Evolutionary conservation across 148 eudicot species (phyloP), one percentile per base, ranked within the genome.

Genomic region (Euryodendron excelsum): DNA sequence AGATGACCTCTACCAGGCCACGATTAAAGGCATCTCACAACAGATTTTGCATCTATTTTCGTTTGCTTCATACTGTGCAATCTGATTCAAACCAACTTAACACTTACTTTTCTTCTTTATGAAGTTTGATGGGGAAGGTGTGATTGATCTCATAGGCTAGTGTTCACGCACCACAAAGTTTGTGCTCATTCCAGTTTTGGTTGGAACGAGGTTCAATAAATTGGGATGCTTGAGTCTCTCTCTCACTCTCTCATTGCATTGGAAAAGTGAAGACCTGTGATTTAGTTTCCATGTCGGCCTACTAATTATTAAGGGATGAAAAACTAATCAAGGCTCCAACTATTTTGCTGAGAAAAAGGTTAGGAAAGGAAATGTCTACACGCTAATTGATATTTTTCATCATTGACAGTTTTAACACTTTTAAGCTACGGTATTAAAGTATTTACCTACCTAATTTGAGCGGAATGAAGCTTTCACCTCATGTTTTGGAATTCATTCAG

Each of bases 161-260:
- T 67, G n/a, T n/a, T n/a, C n/a, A n/a, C n/a, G n/a, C n/a, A n/a
- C n/a, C n/a, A n/a, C n/a, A n/a, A n/a, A n/a, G 33, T 31, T 15
- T 31, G 66, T 27, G 66, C 36, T 61, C 34, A 61, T 61, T n/a
- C n/a, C n/a, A n/a, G n/a, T n/a, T n/a, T n/a, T n/a, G n/a, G n/a
- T n/a, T n/a, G n/a, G n/a, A n/a, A n/a, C n/a, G n/a, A n/a, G n/a
- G n/a, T n/a, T 64, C 23, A 31, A 33, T 18, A 64, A 9, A 64
- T 64, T 64, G 34, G 69, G 69, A 64, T 64, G n/a, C n/a, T n/a
- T n/a, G 23, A 33, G 69, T 36, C 36, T 64, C n/a, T n/a, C n/a
- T n/a, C 69, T 61, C 18, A 12, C 36, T 61, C 18, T 28, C 66
- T 48, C 53, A 48, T 27, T 61, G 8, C 36, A 61, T 28, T 27